A percentile compares a stretch with the other conserved stretches of the same genome.
Conservation (phyloP, 495 filamentous ascomycete genomes). For the Letharia lupina region DNA sequence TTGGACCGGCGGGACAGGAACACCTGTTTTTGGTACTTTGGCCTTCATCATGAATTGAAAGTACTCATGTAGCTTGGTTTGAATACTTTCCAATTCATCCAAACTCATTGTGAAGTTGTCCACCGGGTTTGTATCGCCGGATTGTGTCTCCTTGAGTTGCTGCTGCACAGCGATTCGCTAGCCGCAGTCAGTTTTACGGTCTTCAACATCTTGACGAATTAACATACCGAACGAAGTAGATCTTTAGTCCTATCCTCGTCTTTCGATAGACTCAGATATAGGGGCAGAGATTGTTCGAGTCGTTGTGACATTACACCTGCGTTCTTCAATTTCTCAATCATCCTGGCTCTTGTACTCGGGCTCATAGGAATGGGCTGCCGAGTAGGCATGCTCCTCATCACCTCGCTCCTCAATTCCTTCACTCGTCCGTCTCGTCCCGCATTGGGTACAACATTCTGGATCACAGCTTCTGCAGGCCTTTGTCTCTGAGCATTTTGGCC, state of each 20-base stretch:
- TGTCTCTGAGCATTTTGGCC: conserved; percentile 33
- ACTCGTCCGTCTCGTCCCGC: conserved; percentile 13
- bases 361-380: conserved; percentile 31
- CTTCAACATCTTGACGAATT: neutral
- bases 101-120: conserved; percentile 51
- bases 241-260: conserved; percentile 39
- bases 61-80: conserved; percentile 39
- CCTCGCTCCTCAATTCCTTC: conserved; percentile 32
- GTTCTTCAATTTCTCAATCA: conserved; percentile 41
- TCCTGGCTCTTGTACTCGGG: conserved; percentile 38
- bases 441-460: neutral
- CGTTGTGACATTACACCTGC: conserved; percentile 37
- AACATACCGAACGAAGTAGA: conserved; percentile 39
- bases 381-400: conserved; percentile 30
- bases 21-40: neutral
- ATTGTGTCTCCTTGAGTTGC: conserved; percentile 50
- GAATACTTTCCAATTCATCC: conserved; percentile 45
- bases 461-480: conserved; percentile 26
- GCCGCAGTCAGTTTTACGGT: conserved; percentile 25
- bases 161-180: conserved; percentile 50
- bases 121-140: conserved; percentile 34
- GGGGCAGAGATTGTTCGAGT: conserved; percentile 38
- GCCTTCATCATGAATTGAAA: conserved; percentile 35
- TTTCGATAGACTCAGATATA: conserved; percentile 31
- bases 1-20: conserved; percentile 21